These are phyloP conservation scores for Colletotrichum melonis DNA, from an alignment of 2,329 filamentous ascomycete genomes.

Conservation along the genomic window DNA sequence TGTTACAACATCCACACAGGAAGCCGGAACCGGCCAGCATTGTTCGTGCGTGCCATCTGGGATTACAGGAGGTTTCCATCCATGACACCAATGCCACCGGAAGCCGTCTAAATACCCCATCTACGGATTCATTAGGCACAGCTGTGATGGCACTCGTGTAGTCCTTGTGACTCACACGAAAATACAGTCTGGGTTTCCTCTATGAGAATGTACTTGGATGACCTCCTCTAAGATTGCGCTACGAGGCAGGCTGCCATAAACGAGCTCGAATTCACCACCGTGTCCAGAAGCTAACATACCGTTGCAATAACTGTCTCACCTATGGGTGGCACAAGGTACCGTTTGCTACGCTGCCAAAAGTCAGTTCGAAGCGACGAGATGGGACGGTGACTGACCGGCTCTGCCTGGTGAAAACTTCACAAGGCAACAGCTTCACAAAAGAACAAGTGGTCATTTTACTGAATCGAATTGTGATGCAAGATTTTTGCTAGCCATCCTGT, in stretches of 20 bases:
- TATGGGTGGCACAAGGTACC: neutral
- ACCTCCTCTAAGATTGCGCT: neutral
- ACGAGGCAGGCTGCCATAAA: neutral
- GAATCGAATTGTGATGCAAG: slow-evolving; percentile 10
- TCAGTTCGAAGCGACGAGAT: neutral
- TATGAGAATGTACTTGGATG: too few relatives aligned
- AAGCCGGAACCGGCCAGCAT: too few relatives aligned
- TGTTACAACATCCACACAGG: neutral
- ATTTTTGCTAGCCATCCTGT: slow-evolving; percentile 16
- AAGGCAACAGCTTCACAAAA: neutral
- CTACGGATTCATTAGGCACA: too few relatives aligned
- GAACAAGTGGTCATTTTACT: neutral
- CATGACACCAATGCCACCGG: neutral
- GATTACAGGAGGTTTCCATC: neutral
- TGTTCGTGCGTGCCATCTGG: too few relatives aligned
- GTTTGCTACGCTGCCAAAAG: neutral
- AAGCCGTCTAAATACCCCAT: too few relatives aligned
- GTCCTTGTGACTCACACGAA: too few relatives aligned
- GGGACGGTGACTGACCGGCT: neutral
- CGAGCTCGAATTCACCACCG: neutral
- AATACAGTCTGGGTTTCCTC: too few relatives aligned
- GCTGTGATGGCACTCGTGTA: too few relatives aligned
- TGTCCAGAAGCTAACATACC: neutral
- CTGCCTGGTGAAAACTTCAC: slow-evolving; percentile 16
- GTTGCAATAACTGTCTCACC: neutral